These are phyloP conservation scores for Coniochaeta pulveracea DNA, from an alignment of 2,329 filamentous ascomycete genomes.

Conservation along the genomic window DNA sequence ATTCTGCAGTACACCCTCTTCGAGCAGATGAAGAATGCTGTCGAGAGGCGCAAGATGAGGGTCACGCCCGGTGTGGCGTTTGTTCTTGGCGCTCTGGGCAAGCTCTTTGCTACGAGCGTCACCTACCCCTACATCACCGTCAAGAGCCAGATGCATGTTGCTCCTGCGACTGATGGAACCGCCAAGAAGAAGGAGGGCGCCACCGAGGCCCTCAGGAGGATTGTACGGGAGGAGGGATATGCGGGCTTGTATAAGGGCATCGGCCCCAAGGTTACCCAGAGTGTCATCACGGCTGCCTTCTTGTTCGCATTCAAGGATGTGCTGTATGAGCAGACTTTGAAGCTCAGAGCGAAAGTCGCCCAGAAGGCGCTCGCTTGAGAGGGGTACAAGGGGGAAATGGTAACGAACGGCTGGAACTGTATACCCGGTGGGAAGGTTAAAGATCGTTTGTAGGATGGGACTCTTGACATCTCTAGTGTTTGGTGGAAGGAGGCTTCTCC, in stretches of 20 bases:
- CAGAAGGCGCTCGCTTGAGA: constrained; percentile 29
- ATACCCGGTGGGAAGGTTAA: no score
- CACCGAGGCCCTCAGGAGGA: constrained; percentile 63
- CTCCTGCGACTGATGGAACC: constrained; percentile 53
- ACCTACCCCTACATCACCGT: constrained; percentile 99
- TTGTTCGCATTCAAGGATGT: constrained; percentile 98
- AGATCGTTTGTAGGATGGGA: no score
- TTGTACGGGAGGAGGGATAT: constrained; percentile 85
- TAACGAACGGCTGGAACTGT: no score
- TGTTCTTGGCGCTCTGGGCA: constrained; percentile 82
- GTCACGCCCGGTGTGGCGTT: constrained; percentile 84
- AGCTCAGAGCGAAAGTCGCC: constrained; percentile 39
- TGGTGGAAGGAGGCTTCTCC: no score
- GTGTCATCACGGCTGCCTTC: constrained; percentile 90
- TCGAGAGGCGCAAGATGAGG: constrained; percentile 56
- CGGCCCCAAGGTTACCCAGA: constrained; percentile 91
- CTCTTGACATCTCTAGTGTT: no score
- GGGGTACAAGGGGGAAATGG: no score
- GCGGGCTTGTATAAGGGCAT: constrained; percentile 89
- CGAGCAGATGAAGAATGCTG: constrained; percentile 87
- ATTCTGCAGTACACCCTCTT: constrained; percentile 98
- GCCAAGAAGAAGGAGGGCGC: constrained; percentile 73
- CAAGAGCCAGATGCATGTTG: constrained; percentile 96
- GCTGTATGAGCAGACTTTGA: constrained; percentile 73
- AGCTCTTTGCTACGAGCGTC: constrained; percentile 84